Evolutionary conservation across 768 basidiomycete species (phyloP), one percentile per base, ranked within the genome.

Genomic region (Calocybe indica): DNA sequence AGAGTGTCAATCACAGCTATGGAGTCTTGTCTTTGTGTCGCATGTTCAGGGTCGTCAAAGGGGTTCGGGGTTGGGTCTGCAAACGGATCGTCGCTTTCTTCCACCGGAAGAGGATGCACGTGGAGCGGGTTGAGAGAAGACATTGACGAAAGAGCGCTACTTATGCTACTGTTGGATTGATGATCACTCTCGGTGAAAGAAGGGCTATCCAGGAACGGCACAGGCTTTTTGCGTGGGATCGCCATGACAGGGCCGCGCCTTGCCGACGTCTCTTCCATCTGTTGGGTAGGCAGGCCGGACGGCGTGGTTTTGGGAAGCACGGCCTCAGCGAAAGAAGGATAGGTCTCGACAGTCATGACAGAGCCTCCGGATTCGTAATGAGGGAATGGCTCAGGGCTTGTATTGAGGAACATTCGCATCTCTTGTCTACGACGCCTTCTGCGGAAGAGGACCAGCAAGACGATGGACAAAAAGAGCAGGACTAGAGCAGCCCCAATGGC

Each of bases 61-160:
- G 56, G 56, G 36, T 57, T 57, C 28, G 35, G 34, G 15, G 15
- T 38, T 13, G 56, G 54, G 31, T 57, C 53, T 9, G 47, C 52
- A n/a, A 57, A 57, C 6, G 58, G 58, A 42, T 55, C 39, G 12
- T 28, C 30, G 37, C 22, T 11, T 4, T 22, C 22, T 22, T 22
- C 22, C 22, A 4, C 22, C 35, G 37, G n/a, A 10, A 45, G 38
- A n/a, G 45, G 40, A 7, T 47, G 42, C 31, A 30, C 13, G 13
- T 29, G 32, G 22, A 41, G 41, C 6, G 49, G 55, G 38, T 50
- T 45, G 7, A 49, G 34, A 12, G 13, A 32, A 28, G 15, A 12
- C 9, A 40, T 39, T n/a, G 46, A 45, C 15, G 37, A 41, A 8
- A 41, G 37, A 4, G 22, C 22, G 22, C 22, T 22, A 4, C 22